Evolutionary conservation across 202 grass and related monocot genomes (phyloP).

Genomic region (Digitaria exilis): DNA sequence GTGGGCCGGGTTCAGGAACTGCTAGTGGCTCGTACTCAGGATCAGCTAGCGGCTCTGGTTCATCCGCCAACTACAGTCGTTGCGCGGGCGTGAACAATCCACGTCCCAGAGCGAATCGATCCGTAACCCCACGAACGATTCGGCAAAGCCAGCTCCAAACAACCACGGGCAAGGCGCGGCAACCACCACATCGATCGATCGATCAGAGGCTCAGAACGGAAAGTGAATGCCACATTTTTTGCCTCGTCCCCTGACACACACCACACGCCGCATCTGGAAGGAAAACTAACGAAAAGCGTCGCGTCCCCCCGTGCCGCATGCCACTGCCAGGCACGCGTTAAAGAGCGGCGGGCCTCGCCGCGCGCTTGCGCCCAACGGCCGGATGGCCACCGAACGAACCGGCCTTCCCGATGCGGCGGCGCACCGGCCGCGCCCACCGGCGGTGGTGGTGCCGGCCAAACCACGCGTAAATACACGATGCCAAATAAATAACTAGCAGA

Average conservation of each 20-base stretch:
- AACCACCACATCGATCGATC: no score
- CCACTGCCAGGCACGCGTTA: no score
- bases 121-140: background rate
- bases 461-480: no score
- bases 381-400: no score
- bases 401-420: no score
- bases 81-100: background rate
- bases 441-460: no score
- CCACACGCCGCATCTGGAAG: no score
- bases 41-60: conserved; percentile 4
- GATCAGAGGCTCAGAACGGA: background rate
- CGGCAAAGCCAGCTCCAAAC: background rate
- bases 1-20: background rate
- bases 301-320: no score
- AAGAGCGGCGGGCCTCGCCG: no score
- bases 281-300: background rate
- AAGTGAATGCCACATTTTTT: background rate
- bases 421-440: no score
- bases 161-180: background rate
- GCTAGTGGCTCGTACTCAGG: conserved; percentile 5
- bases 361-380: no score
- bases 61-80: background rate
- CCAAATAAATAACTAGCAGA: no score
- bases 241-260: background rate
- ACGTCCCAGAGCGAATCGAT: background rate